Percentiles rank a stretch among this genome's conserved stretches.
These are phyloP conservation scores for Wickerhamomyces chambardii DNA, from an alignment of 805 yeast genomes.

Conservation along the genomic window DNA sequence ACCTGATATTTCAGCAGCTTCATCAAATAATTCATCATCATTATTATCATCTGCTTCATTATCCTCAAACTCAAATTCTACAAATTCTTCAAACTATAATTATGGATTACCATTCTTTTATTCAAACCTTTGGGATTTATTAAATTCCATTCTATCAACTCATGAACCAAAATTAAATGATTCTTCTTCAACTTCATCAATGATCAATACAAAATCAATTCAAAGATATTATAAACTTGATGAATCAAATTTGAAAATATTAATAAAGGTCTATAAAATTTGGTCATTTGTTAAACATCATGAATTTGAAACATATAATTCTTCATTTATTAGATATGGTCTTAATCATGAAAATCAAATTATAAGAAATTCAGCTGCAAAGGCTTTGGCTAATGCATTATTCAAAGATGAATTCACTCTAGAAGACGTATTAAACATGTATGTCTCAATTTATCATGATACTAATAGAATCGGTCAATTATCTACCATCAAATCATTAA, in stretches of 20 bases:
- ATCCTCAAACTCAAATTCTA: slow-evolving; percentile 13
- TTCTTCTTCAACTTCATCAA: slow-evolving; percentile 7
- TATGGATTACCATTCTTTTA: slow-evolving; percentile 8
- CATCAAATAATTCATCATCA: slow-evolving; percentile 15
- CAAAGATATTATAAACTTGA: slow-evolving; percentile 12
- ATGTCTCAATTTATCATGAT: slow-evolving; percentile 15
- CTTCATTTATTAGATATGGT: slow-evolving; percentile 8
- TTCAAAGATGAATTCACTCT: slow-evolving; percentile 10
- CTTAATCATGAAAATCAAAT: slow-evolving; percentile 9
- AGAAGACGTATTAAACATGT: slow-evolving; percentile 10
- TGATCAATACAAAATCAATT: slow-evolving; percentile 10
- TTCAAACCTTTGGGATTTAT: neutral
- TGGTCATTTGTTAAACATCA: slow-evolving; percentile 3
- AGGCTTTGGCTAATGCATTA: slow-evolving; percentile 25
- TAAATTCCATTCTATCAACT: neutral
- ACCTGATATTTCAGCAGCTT: no score
- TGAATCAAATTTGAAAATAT: slow-evolving; percentile 5
- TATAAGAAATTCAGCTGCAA: slow-evolving; percentile 19
- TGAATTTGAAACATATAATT: slow-evolving; percentile 3
- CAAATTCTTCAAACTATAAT: slow-evolving; percentile 12
- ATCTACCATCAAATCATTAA: slow-evolving; percentile 26
- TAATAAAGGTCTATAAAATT: slow-evolving; percentile 3
- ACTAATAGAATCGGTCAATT: slow-evolving; percentile 12
- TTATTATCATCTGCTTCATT: slow-evolving; percentile 14
- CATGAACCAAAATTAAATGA: slow-evolving; percentile 9